phyloP scores from a whole-genome alignment of 192 early-diverging fungal species.

The Coemansia asiatica region DNA sequence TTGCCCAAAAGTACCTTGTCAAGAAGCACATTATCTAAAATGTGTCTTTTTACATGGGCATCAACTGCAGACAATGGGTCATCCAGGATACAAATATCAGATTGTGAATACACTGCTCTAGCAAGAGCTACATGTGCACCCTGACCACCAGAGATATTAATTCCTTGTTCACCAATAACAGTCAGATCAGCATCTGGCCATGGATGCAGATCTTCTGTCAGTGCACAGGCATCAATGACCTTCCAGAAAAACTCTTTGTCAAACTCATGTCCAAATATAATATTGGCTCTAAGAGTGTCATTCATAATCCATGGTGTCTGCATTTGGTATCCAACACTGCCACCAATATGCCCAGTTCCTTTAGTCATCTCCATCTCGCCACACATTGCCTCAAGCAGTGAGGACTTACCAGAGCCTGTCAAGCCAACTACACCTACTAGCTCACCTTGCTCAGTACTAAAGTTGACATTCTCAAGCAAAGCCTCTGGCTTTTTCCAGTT shows the following conservation, averaged over 20 bases:
- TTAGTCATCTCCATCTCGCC: constrained; percentile 49
- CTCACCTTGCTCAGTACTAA: constrained; percentile 24
- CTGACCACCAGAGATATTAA: constrained; percentile 75
- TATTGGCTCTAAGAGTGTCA: constrained; percentile 71
- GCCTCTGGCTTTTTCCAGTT: constrained; percentile 2
- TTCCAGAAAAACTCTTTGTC: constrained; percentile 61
- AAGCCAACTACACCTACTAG: constrained; percentile 61
- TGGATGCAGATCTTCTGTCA: constrained; percentile 63
- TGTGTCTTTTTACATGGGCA: constrained; percentile 62
- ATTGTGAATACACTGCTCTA: constrained; percentile 63
- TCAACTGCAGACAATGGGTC: constrained; percentile 75
- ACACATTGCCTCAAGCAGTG: constrained; percentile 61
- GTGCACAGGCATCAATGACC: constrained; percentile 61
- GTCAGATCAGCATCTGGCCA: constrained; percentile 68
- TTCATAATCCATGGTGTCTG: constrained; percentile 41
- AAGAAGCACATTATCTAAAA: constrained; percentile 62
- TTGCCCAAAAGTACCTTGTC: constrained; percentile 58
- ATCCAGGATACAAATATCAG: constrained; percentile 69
- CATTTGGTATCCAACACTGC: constrained; percentile 26
- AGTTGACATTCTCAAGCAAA: constrained; percentile 10
- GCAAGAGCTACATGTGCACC: constrained; percentile 66
- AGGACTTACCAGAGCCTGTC: constrained; percentile 65
- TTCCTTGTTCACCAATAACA: constrained; percentile 68
- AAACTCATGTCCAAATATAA: constrained; percentile 70
- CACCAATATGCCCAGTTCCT: constrained; percentile 34